phyloP scores from a whole-genome alignment of 2,329 filamentous ascomycete species.

The Blastomyces gilchristii region DNA sequence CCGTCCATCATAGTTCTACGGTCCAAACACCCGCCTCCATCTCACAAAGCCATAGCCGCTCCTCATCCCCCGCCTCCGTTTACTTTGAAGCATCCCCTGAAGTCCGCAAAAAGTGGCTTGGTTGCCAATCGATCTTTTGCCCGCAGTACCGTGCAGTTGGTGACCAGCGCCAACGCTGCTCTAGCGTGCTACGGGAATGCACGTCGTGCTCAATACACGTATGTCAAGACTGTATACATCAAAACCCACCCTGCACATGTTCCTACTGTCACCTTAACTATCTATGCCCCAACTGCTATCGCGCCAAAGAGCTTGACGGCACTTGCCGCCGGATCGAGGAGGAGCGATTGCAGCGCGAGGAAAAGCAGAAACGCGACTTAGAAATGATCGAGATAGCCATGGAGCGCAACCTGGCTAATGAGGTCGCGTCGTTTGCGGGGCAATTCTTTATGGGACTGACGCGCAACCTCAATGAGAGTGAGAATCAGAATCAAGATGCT shows the following conservation, averaged over 20 bases:
- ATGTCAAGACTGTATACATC: slow-evolving; percentile 35
- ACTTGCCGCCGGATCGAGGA: slow-evolving; percentile 32
- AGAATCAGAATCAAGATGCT: slow-evolving; percentile 5
- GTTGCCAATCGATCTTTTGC: slow-evolving; percentile 41
- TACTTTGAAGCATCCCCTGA: slow-evolving; percentile 31
- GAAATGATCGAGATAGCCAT: slow-evolving; percentile 32
- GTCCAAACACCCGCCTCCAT: slow-evolving; percentile 31
- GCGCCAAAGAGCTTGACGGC: slow-evolving; percentile 30
- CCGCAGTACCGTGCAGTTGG: slow-evolving; percentile 34
- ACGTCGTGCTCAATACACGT: slow-evolving; percentile 37
- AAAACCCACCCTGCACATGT: slow-evolving; percentile 35
- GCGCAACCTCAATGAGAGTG: slow-evolving; percentile 3
- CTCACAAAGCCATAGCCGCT: slow-evolving; percentile 30
- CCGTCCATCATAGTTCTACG: slow-evolving; percentile 22
- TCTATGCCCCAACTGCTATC: slow-evolving; percentile 36
- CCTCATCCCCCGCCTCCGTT: slow-evolving; percentile 31
- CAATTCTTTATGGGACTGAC: slow-evolving; percentile 29
- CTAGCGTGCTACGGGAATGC: slow-evolving; percentile 37
- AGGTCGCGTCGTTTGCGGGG: slow-evolving; percentile 33
- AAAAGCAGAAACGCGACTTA: slow-evolving; percentile 34
- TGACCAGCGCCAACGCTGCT: slow-evolving; percentile 38
- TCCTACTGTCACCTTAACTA: slow-evolving; percentile 37
- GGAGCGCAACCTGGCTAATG: slow-evolving; percentile 34
- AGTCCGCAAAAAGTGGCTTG: slow-evolving; percentile 32
- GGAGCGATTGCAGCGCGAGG: slow-evolving; percentile 30